Evolutionary conservation across 768 basidiomycete genomes (phyloP).

Genomic region (Porpolomopsis calyptriformis): DNA sequence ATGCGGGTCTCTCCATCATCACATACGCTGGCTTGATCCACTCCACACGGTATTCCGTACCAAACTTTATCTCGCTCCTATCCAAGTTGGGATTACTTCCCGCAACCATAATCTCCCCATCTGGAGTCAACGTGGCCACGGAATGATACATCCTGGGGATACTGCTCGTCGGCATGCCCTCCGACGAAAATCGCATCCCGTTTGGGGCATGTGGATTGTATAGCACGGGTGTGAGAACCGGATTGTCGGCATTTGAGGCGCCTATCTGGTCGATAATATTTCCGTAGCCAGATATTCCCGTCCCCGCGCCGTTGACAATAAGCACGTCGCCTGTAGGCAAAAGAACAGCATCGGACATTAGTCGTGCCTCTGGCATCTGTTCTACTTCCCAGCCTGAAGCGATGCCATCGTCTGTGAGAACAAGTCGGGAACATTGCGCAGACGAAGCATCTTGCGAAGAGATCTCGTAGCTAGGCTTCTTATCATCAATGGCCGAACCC

Average conservation of each 20-base stretch:
- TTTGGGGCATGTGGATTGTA: slow-evolving; percentile 47
- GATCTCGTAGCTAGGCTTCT: slow-evolving; percentile 45
- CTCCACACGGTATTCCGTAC: slow-evolving; percentile 85
- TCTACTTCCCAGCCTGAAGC: slow-evolving; percentile 64
- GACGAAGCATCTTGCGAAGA: slow-evolving; percentile 68
- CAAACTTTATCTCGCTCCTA: slow-evolving; percentile 58
- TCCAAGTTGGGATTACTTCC: slow-evolving; percentile 82
- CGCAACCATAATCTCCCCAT: slow-evolving; percentile 64
- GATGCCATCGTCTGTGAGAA: slow-evolving; percentile 56
- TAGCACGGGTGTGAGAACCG: slow-evolving; percentile 57
- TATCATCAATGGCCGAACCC: slow-evolving; percentile 59
- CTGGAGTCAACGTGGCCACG: slow-evolving; percentile 68
- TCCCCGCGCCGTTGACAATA: slow-evolving; percentile 65
- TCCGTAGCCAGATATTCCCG: slow-evolving; percentile 70
- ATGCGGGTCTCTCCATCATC: slow-evolving; percentile 44
- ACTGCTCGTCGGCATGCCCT: slow-evolving; percentile 49
- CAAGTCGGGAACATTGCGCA: slow-evolving; percentile 59
- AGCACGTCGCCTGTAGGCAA: slow-evolving; percentile 67
- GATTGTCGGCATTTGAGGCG: slow-evolving; percentile 67
- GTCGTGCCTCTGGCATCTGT: slow-evolving; percentile 59
- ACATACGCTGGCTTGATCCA: slow-evolving; percentile 80
- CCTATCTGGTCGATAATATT: slow-evolving; percentile 64
- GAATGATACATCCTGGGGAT: slow-evolving; percentile 78
- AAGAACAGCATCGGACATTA: slow-evolving; percentile 74
- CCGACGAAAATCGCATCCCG: slow-evolving; percentile 48